These are phyloP conservation scores for Ophiostoma sp. DNA, from an alignment of 2,329 filamentous ascomycete genomes.

Conservation along the genomic window DNA sequence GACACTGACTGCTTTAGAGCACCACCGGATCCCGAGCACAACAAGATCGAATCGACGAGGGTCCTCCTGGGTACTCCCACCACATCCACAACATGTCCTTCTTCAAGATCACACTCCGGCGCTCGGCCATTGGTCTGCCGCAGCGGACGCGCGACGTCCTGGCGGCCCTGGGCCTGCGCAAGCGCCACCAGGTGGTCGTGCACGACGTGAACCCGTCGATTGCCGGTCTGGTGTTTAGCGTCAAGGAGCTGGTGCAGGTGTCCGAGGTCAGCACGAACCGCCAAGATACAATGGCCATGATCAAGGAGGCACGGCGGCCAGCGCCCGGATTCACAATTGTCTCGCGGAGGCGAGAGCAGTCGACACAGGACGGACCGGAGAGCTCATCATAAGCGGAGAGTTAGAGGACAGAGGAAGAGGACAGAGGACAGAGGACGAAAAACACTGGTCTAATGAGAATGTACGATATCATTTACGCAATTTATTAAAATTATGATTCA, in stretches of 20 bases:
- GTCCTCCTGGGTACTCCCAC: background rate
- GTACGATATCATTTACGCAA: background rate
- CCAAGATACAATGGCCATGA: constrained; percentile 58
- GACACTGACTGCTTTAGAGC: background rate
- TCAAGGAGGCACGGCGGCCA: constrained; percentile 66
- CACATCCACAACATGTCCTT: constrained; percentile 55
- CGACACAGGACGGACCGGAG: background rate
- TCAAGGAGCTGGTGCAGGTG: constrained; percentile 86
- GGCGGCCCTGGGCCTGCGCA: constrained; percentile 75
- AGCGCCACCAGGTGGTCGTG: constrained; percentile 82
- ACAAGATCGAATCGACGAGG: background rate
- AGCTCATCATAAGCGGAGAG: constrained; percentile 1
- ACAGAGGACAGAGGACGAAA: background rate
- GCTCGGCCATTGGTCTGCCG: constrained; percentile 84
- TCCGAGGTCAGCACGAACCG: constrained; percentile 65
- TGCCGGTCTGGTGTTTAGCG: constrained; percentile 86
- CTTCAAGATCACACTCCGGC: constrained; percentile 88
- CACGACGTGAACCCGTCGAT: constrained; percentile 75
- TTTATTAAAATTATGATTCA: background rate
- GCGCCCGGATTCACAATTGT: constrained; percentile 60
- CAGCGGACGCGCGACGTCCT: constrained; percentile 74
- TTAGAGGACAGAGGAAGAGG: background rate
- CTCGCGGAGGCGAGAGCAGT: constrained; percentile 13
- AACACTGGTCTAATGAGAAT: background rate
- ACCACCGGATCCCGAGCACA: background rate